Evolutionary conservation across 148 eudicot species (phyloP), one percentile per base, ranked within the genome.

Genomic region (Amaranthus palmeri): DNA sequence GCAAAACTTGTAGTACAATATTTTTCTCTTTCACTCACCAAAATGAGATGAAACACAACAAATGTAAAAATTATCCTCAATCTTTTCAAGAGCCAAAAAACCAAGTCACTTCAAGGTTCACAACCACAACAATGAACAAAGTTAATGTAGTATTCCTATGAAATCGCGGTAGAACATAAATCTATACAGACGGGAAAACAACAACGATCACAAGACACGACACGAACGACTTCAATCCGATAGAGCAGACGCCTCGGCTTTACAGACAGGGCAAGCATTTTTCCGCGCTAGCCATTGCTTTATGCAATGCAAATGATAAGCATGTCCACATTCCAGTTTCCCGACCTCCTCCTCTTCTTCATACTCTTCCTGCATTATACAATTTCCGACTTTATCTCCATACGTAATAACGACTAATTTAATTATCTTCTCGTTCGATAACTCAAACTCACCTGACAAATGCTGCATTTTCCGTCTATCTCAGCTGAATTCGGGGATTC

Each of bases 241-340:
- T 53, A 83, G 76, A 63, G 86, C 59, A 3, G 83, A 81, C 49
- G 85, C 88, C 18, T 76, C 84, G 2, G 84, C 77, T 83, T 89
- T 89, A 82, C 93, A 89, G 62, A 89, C 77, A 54, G 93, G 93
- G 74, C 93, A 89, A 15, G 77, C 79, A 73, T 87, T 89, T 78
- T 80, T 89, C 78, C 74, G 79, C 36, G 55, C 67, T 44, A 89
- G 91, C 93, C 93, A 89, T 72, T 85, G 88, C 72, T 89, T 84
- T 78, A 89, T 85, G 84, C 93, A 89, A 40, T 77, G 58, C 18
- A 81, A 78, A 80, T 89, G 93, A 74, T 87, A 89, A 47, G 74
- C 80, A 63, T 89, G 93, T 14, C 90, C 86, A 44, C 93, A 89
- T 15, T 85, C 87, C 71, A 89, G 82, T 69, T 74, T 87, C 49